Base-by-base conservation (phyloP, 352 stramenopile genomes). In the Phytophthora tentaculata region DNA sequence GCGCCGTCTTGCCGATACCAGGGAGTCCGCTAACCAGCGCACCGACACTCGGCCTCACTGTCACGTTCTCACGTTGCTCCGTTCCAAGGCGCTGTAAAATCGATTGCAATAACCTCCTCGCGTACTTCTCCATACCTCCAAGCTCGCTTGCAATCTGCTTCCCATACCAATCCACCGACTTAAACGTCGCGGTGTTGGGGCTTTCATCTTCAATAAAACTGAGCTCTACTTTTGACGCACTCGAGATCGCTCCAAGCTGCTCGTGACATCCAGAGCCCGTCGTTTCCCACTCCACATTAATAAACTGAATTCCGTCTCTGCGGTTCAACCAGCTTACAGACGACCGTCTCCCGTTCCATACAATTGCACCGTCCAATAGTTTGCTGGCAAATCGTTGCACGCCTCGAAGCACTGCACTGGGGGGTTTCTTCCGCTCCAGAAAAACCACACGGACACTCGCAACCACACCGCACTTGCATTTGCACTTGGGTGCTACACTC, bases 1-100 rank as follows among this genome's bases (percentile, higher is more conserved):
- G 58, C 3, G 57, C 65, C 0, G 86, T 93, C 60, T 96, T 96
- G 47, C 88, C 88, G 19, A 90, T 74, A 29, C 86, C 88, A 47
- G 88, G 82, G 2, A 92, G 69, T 16, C 88, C 88, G 52, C 74
- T 88, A 23, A 95, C 59, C 9, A 96, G 73, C 6, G 81, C 81
- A 14, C 88, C 86, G 17, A 92, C 77, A 47, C 68, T 81, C 3
- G 73, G 72, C 56, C 45, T 61, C 45, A 62, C 43, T 3, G 14
- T 61, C 35, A 16, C 23, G 16, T 57, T 32, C 10, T 14, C 28
- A 24, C 44, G 19, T 10, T 58, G 26, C 16, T 56, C 37, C 10
- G 23, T 26, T 29, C 47, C 56, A 39, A 85, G 61, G 2, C 80
- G 73, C 41, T 65, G 51, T 35, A 85, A 53, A 37, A 89, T 86